Evolutionary conservation across 2,329 filamentous ascomycete genomes (phyloP).

Genomic region (Gremmenia infestans): DNA sequence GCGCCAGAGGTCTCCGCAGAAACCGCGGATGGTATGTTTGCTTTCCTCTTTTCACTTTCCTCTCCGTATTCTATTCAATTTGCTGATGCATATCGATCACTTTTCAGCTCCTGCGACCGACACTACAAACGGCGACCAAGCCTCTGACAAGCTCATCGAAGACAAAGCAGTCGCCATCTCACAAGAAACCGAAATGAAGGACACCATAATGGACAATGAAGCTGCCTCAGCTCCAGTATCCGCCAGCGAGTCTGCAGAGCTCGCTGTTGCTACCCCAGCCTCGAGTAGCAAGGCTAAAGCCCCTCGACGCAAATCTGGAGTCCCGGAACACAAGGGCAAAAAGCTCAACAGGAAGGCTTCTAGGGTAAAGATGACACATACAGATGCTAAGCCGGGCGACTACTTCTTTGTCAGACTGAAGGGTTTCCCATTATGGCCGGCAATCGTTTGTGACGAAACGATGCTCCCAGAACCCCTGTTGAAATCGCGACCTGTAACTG

Average conservation of each 20-base stretch:
- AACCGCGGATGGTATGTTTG: slow-evolving; percentile 18
- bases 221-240: slow-evolving; percentile 19
- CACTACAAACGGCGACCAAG: slow-evolving; percentile 21
- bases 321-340: slow-evolving; percentile 66
- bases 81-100: slow-evolving; percentile 18
- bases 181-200: slow-evolving; percentile 33
- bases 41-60: slow-evolving; percentile 2
- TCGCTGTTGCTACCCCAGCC: slow-evolving; percentile 34
- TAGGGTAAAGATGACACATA: slow-evolving; percentile 62
- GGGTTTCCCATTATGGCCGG: slow-evolving; percentile 91
- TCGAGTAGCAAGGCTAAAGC: slow-evolving; percentile 44
- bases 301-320: slow-evolving; percentile 67
- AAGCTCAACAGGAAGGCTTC: slow-evolving; percentile 84
- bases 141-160: slow-evolving; percentile 16
- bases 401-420: slow-evolving; percentile 91
- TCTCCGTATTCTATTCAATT: neutral
- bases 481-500: slow-evolving; percentile 76
- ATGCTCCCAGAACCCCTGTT: slow-evolving; percentile 82
- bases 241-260: slow-evolving; percentile 27
- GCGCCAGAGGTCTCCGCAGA: slow-evolving; percentile 20
- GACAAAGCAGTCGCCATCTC: slow-evolving; percentile 17
- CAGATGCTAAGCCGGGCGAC: slow-evolving; percentile 84
- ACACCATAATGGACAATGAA: slow-evolving; percentile 29
- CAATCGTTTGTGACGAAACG: slow-evolving; percentile 87
- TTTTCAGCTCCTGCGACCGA: slow-evolving; percentile 18